Evolutionary conservation across 345 rosid genomes (phyloP), one percentile per base, ranked within the genome.

Genomic region (Cardamine occulta): DNA sequence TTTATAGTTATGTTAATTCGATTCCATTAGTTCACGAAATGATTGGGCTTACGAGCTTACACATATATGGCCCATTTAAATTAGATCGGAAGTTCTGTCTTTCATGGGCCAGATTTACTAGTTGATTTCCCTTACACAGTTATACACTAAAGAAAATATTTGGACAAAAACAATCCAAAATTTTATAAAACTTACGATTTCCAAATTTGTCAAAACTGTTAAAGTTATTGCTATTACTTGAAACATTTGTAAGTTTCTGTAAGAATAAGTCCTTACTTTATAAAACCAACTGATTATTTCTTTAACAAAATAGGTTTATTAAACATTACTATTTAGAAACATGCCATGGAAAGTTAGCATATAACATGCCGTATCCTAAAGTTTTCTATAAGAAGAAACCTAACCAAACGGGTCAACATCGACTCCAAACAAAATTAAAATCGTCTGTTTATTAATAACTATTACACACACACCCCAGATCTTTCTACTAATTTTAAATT

Each of bases 11-110:
- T 15, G 18, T 44, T 44, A 44, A 44, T 15, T 24, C 8, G 1
- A 24, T 24, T 24, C 28, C 2, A 14, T 8, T 51, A 17, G 53
- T 56, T 57, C 59, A 48, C 6, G 40, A 60, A 60, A 59, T 34
- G 1, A 72, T 11, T 72, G 76, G 76, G 68, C 68, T 56, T 15
- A 6, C 12, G 26, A 48, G 58, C 32, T 70, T 47, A 31, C 66
- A 8, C 35, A 8, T 60, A 8, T 51, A 11, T n/a, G 51, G 26
- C 37, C 58, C 8, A 6, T n/a, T 39, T 11, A 49, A 14, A 61
- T 21, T 19, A 24, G 40, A 61, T 35, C 4, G 4, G 21, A 35
- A 61, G 31, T 51, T 61, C 0, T 17, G 4, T 21, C 7, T 39
- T 14, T 23, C 3, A 2, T 62, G 76, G 75, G 76, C 68, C 31